These are phyloP conservation scores for Candolleomyces aberdarensis DNA, from an alignment of 768 basidiomycete genomes.

Conservation along the genomic window DNA sequence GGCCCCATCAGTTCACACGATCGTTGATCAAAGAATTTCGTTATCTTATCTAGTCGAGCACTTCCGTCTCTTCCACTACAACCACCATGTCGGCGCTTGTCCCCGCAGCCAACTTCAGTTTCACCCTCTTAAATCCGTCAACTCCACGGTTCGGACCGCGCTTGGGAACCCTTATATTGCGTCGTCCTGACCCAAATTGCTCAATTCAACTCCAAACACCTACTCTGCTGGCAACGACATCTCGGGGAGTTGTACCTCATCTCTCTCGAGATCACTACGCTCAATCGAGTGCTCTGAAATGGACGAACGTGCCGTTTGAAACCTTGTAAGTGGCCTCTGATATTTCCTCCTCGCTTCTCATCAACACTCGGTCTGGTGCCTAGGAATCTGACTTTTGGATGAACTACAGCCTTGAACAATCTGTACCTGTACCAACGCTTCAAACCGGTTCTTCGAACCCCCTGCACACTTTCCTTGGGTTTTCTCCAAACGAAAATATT, in stretches of 20 bases:
- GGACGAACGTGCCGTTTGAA: constrained; percentile 75
- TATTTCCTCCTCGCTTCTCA: neutral
- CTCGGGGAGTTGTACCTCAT: constrained; percentile 74
- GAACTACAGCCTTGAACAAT: constrained; percentile 52
- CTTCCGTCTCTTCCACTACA: neutral
- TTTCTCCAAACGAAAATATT: constrained; percentile 42
- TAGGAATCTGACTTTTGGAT: constrained; percentile 3
- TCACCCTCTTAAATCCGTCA: constrained; percentile 10
- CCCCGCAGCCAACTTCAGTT: constrained; percentile 5
- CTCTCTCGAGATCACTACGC: constrained; percentile 60
- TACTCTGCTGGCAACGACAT: constrained; percentile 56
- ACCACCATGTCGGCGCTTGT: constrained; percentile 5
- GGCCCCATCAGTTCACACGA: constrained; percentile 11
- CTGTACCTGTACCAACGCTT: constrained; percentile 63
- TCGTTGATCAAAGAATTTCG: neutral
- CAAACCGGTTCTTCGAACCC: constrained; percentile 41
- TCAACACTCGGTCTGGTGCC: neutral
- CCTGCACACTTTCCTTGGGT: constrained; percentile 67
- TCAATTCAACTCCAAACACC: constrained; percentile 54
- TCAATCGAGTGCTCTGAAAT: constrained; percentile 44
- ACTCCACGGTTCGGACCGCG: constrained; percentile 30
- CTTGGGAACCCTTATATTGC: constrained; percentile 28
- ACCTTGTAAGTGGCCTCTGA: constrained; percentile 58
- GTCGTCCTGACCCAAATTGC: constrained; percentile 12
- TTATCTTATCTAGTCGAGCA: neutral